These are phyloP conservation scores for Betula pendula DNA, from an alignment of 306 rosid species.

Conservation along the genomic window DNA sequence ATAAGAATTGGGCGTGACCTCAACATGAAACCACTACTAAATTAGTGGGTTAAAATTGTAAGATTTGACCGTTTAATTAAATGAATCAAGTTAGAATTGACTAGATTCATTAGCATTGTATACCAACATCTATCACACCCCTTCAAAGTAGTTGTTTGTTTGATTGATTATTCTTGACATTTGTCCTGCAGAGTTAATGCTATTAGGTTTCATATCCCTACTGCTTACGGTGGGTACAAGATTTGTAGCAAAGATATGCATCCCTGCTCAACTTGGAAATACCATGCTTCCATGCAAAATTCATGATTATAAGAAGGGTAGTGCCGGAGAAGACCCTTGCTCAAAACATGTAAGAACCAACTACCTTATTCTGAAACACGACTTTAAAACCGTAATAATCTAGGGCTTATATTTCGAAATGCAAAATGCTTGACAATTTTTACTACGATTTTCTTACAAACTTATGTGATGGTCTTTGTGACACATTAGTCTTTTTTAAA, in stretches of 20 bases:
- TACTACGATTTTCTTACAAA: too few species aligned
- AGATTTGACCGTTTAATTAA: too few species aligned
- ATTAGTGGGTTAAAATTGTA: too few species aligned
- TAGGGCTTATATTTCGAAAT: too few species aligned
- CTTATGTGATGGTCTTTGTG: too few species aligned
- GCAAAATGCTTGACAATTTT: too few species aligned
- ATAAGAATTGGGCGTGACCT: too few species aligned
- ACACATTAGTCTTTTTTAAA: too few species aligned
- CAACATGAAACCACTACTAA: too few species aligned
- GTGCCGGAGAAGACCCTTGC: constrained; percentile 37
- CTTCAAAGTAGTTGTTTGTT: not conserved
- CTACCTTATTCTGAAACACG: not conserved
- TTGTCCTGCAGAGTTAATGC: constrained; percentile 58
- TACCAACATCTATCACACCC: not conserved
- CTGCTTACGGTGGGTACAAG: constrained; percentile 57
- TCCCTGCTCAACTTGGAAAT: constrained; percentile 32
- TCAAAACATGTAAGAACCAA: constrained; percentile 26
- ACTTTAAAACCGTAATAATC: not conserved
- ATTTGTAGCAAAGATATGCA: constrained; percentile 54
- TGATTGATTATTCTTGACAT: not conserved
- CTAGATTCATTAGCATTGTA: not conserved
- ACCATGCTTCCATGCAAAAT: constrained; percentile 62
- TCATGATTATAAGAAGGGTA: not conserved
- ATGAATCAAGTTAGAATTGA: too few species aligned
- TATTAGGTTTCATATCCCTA: constrained; percentile 68